A percentile compares a stretch with the other conserved stretches of the same genome.
Conservation (phyloP, 2,329 filamentous ascomycete genomes). For the Neonectria hederae region DNA sequence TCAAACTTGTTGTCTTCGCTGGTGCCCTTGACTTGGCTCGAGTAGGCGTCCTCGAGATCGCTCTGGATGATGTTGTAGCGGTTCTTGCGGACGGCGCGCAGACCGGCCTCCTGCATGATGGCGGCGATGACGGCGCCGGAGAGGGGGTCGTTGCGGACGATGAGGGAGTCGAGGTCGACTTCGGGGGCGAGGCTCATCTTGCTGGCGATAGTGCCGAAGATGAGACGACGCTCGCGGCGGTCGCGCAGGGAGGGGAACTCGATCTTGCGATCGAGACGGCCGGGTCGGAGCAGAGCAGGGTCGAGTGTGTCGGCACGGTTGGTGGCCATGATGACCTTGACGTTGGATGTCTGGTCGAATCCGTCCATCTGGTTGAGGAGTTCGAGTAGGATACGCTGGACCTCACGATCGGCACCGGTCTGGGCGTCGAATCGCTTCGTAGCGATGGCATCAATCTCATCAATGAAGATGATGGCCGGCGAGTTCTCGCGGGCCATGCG, state of each 20-base stretch:
- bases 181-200: conserved; percentile 98
- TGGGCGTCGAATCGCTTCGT: conserved; percentile 99
- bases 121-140: conserved; percentile 96
- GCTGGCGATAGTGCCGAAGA: conserved; percentile 94
- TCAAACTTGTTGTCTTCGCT: conserved; percentile 80
- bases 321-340: conserved; percentile 99
- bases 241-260: conserved; percentile 97
- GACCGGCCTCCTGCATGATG: conserved; percentile 98
- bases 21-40: conserved; percentile 89
- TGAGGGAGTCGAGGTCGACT: conserved; percentile 94
- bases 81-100: conserved; percentile 95
- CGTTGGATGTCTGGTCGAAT: conserved; percentile 98
- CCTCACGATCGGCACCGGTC: conserved; percentile 96
- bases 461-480: conserved; percentile 98
- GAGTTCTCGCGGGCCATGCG: conserved; percentile 99
- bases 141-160: conserved; percentile 94
- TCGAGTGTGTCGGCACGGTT: conserved; percentile 98
- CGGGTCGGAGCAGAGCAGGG: conserved; percentile 91
- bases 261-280: conserved; percentile 96
- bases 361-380: conserved; percentile 99
- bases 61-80: conserved; percentile 98
- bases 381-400: conserved; percentile 97
- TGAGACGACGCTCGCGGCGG: conserved; percentile 91
- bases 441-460: conserved; percentile 98
- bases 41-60: conserved; percentile 97